A percentile compares a stretch with the other conserved stretches of the same genome.
These are phyloP conservation scores for Cyclotella sp. DNA, from an alignment of 108 stramenopile species.

Conservation along the genomic window DNA sequence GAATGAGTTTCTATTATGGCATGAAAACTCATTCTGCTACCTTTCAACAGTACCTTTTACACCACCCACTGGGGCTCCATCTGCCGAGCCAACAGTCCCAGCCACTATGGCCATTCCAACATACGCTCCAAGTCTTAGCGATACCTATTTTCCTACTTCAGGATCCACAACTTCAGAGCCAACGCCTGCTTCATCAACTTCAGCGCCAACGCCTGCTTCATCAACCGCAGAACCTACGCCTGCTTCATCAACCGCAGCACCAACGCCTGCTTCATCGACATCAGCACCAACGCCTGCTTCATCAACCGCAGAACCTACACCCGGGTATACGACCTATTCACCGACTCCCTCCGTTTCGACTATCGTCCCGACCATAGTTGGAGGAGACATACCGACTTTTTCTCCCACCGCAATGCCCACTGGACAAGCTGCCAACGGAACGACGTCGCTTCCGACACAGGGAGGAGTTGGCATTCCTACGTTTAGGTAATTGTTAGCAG, in stretches of 20 bases:
- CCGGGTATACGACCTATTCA: background rate
- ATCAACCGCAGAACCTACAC: background rate
- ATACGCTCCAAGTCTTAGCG: background rate
- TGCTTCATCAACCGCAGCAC: background rate
- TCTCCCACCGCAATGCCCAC: background rate
- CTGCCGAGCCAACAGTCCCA: background rate
- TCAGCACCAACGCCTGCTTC: background rate
- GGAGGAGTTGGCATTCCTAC: constrained; percentile 3
- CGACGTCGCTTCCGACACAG: background rate
- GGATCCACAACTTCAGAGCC: background rate
- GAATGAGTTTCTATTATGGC: background rate
- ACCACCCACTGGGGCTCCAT: background rate
- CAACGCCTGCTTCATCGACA: constrained; percentile 3
- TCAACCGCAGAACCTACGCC: background rate
- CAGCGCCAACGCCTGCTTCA: background rate
- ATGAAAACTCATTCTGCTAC: no score
- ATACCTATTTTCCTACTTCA: background rate
- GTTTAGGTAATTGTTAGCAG: background rate
- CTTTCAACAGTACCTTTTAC: background rate
- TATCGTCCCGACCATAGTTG: no score
- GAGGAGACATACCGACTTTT: constrained; percentile 8
- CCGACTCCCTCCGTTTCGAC: background rate
- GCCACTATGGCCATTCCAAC: background rate
- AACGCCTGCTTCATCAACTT: background rate
- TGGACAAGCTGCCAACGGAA: no score